These are phyloP conservation scores for Dactylellina sp. DNA, from an alignment of 2,329 filamentous ascomycete species.

Conservation along the genomic window DNA sequence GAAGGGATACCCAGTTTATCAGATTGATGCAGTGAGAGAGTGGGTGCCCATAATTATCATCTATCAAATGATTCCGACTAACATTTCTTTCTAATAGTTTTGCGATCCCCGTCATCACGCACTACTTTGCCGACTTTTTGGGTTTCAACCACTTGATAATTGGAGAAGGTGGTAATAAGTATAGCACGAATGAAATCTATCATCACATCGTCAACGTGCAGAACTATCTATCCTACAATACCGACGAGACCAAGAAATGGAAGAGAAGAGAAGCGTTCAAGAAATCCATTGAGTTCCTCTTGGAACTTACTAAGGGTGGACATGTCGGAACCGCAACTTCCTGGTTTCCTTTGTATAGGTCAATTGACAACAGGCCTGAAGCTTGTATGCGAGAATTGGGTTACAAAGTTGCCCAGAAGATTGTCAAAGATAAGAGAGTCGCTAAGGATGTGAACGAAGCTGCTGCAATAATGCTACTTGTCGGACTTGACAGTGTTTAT, in stretches of 20 bases:
- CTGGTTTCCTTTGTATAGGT: constrained; percentile 28
- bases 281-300: constrained; percentile 57
- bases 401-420: constrained; percentile 35
- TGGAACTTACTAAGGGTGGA: constrained; percentile 54
- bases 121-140: constrained; percentile 62
- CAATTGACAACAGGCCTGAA: constrained; percentile 11
- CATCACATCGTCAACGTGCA: constrained; percentile 61
- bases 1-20: constrained; percentile 50
- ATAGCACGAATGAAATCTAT: constrained; percentile 60
- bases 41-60: constrained; percentile 27
- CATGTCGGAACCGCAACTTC: constrained; percentile 24
- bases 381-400: constrained; percentile 49
- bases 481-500: constrained; percentile 42
- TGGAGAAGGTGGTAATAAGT: constrained; percentile 48
- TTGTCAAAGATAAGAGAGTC: constrained; percentile 36
- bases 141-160: constrained; percentile 58
- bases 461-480: constrained; percentile 41
- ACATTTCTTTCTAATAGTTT: constrained; percentile 47
- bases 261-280: constrained; percentile 59
- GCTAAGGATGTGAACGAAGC: constrained; percentile 33
- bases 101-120: constrained; percentile 61
- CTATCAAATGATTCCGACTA: neutral
- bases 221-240: constrained; percentile 59
- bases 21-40: constrained; percentile 60
- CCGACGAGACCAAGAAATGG: constrained; percentile 60